A percentile compares a stretch with the other conserved stretches of the same genome.
phyloP scores from a whole-genome alignment of 1,284 basidiomycete genomes.

The Rhodofomes roseus region DNA sequence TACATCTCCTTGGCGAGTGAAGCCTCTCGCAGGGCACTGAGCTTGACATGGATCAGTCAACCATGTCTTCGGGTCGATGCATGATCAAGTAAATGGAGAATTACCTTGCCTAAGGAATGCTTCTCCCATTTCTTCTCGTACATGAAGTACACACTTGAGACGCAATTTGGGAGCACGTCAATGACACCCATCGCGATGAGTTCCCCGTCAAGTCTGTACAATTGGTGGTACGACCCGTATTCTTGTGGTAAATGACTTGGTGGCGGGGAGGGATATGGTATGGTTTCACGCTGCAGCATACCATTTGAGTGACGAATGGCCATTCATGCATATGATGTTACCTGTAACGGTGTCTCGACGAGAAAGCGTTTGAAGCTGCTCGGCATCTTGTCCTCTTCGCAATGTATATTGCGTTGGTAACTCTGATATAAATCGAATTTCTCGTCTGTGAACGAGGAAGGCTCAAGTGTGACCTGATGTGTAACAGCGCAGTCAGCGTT shows the following conservation, averaged over 20 bases:
- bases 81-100: neutral
- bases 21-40: constrained; percentile 81
- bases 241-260: constrained; percentile 59
- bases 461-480: constrained; percentile 68
- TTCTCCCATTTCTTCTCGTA: constrained; percentile 80
- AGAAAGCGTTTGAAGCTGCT: constrained; percentile 71
- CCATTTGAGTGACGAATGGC: neutral
- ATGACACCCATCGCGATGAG: constrained; percentile 88
- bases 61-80: neutral
- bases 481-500: neutral
- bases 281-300: constrained; percentile 38
- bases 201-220: constrained; percentile 78
- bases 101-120: constrained; percentile 81
- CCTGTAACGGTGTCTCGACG: constrained; percentile 73
- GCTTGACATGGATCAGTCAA: constrained; percentile 34
- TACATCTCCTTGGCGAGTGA: constrained; percentile 72
- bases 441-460: constrained; percentile 72
- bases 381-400: constrained; percentile 54
- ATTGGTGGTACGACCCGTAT: constrained; percentile 85
- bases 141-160: constrained; percentile 96
- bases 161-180: constrained; percentile 87
- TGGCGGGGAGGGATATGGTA: constrained; percentile 49
- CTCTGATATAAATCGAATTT: constrained; percentile 75
- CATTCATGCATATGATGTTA: constrained; percentile 31
- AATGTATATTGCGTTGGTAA: constrained; percentile 79